phyloP scores from a whole-genome alignment of 768 basidiomycete genomes.

The Lactarius indigo region DNA sequence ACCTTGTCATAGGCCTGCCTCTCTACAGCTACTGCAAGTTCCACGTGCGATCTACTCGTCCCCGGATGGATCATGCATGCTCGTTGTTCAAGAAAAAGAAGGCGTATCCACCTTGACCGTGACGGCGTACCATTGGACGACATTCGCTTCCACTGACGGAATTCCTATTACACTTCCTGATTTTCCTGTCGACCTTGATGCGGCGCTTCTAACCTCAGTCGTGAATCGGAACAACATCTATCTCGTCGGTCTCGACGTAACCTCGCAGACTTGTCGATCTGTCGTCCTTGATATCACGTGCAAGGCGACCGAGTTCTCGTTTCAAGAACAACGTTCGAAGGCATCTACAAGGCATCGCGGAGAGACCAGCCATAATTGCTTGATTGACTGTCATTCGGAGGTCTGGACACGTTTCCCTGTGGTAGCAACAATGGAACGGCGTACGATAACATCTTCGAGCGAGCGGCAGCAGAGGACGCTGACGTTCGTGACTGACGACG shows the following conservation, averaged over 20 bases:
- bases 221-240: constrained; percentile 41
- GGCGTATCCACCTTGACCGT: constrained; percentile 30
- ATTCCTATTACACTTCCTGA: constrained; percentile 36
- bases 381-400: constrained; percentile 12
- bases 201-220: constrained; percentile 44
- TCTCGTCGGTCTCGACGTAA: constrained; percentile 39
- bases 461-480: constrained; percentile 36
- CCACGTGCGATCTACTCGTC: constrained; percentile 42
- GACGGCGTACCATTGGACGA: constrained; percentile 51
- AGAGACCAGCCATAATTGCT: constrained; percentile 39
- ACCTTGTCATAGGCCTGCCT: constrained; percentile 39
- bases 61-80: constrained; percentile 54
- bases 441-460: constrained; percentile 19
- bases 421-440: constrained; percentile 8
- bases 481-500: constrained; percentile 42
- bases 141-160: constrained; percentile 51
- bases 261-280: constrained; percentile 38
- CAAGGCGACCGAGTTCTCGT: constrained; percentile 54
- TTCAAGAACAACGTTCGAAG: constrained; percentile 42
- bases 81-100: constrained; percentile 33
- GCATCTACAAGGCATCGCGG: constrained; percentile 21
- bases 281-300: constrained; percentile 49
- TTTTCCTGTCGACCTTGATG: constrained; percentile 23
- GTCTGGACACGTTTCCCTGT: constrained; percentile 19
- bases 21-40: constrained; percentile 36